Base-by-base conservation (phyloP, 2,329 filamentous ascomycete species). In the Hymenoscyphus fructigenus region DNA sequence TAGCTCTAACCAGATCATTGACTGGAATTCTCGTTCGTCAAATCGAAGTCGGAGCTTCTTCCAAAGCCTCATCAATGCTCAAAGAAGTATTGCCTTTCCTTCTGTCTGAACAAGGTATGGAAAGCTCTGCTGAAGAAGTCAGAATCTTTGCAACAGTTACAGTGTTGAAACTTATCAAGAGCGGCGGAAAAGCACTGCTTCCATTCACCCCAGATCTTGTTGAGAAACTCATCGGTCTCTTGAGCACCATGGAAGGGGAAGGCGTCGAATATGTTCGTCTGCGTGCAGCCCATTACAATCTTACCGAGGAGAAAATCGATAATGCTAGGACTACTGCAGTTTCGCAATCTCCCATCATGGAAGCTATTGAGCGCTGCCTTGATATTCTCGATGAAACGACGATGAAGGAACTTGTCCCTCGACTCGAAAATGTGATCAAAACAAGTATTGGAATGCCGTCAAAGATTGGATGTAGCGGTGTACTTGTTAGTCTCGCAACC, bases 191-290 rank as follows among this genome's bases (percentile, higher is more conserved):
- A 61, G 85, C 89, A 2, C 80, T 99, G 15, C 85, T 90, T 53
- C 89, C 91, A 0, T 97, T 93, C 77, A 89, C 96, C 28, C 87
- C 93, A 0, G 86, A 87, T 57, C 88, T 99, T 65, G 83, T 97
- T 7, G 90, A 93, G 65, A 89, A 91, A 67, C 85, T 97, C 38
- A 83, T 99, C 1, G 88, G 88, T 0, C 83, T 96, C 3, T 82
- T 98, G 23, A 97, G 92, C 75, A 92, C 92, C 0, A 83, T 98
- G 60, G 95, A 99, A 76, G 92, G 91, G 0, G 90, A 97, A 76
- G 88, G 88, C 28, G 87, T 98, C 73, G 97, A 97, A 72, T 98
- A 96, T 75, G 83, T 97, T 61, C 95, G 97, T 77, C 87, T 97
- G 67, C 92, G 96, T 71, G 92, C 92, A 0, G 89, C 87, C 56